Conservation (phyloP, 768 basidiomycete genomes). For the Lentinula edodes region DNA sequence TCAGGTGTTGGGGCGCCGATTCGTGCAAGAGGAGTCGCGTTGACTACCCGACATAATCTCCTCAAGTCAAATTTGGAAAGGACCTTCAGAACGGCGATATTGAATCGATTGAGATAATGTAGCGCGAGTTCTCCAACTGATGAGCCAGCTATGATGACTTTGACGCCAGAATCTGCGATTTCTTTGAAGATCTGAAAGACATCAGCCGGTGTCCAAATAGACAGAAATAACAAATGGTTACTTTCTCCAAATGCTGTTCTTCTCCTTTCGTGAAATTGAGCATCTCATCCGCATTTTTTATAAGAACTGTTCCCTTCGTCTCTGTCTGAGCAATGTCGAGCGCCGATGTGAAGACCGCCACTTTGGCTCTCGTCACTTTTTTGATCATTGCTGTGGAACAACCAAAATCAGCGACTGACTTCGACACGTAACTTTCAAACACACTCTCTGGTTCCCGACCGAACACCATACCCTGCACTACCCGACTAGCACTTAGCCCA, state of each 20-base stretch:
- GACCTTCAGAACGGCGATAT: constrained; percentile 94
- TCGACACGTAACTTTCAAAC: constrained; percentile 8
- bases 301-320: constrained; percentile 96
- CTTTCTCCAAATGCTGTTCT: constrained; percentile 94
- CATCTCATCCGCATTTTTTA: constrained; percentile 95
- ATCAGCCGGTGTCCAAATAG: background rate
- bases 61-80: constrained; percentile 98
- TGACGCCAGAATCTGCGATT: constrained; percentile 93
- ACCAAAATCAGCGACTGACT: background rate
- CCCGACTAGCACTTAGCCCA: constrained; percentile 73
- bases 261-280: constrained; percentile 95
- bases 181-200: constrained; percentile 85
- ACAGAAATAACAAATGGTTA: constrained; percentile 13
- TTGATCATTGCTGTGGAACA: constrained; percentile 61
- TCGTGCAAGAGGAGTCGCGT: constrained; percentile 93
- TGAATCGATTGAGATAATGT: constrained; percentile 92
- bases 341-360: constrained; percentile 91
- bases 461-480: constrained; percentile 98
- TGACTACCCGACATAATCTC: constrained; percentile 89
- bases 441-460: constrained; percentile 91
- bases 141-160: constrained; percentile 90
- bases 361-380: constrained; percentile 81
- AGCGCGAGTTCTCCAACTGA: constrained; percentile 92
- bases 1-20: constrained; percentile 95
- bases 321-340: constrained; percentile 95